A percentile compares a stretch with the other conserved stretches of the same genome.
Conservation (phyloP, 495 filamentous ascomycete species). For the Aspergillus bertholletiae region DNA sequence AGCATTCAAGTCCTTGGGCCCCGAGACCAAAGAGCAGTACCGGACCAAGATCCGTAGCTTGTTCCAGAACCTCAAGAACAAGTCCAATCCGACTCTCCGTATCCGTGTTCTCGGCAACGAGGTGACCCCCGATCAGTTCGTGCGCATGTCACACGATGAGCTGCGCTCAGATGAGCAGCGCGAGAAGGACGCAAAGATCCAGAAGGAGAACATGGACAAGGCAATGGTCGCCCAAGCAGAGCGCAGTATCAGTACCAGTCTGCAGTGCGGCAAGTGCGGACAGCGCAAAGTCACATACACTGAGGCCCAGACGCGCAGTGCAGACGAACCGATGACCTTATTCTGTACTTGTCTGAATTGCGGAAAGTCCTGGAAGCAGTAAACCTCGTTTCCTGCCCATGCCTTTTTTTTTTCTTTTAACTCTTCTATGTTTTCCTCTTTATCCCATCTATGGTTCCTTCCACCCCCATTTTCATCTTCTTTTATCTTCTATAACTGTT, state of each 20-base stretch:
- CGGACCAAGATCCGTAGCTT: conserved; percentile 83
- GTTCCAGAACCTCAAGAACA: conserved; percentile 90
- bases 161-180: conserved; percentile 71
- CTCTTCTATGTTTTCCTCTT: background rate
- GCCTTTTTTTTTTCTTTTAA: conserved; percentile 4
- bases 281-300: conserved; percentile 92
- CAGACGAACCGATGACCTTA: conserved; percentile 63
- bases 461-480: background rate
- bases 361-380: conserved; percentile 50
- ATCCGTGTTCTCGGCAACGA: conserved; percentile 69
- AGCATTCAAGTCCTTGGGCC: conserved; percentile 59
- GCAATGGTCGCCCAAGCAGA: conserved; percentile 87
- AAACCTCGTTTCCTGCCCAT: too few species aligned
- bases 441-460: background rate
- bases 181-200: conserved; percentile 61
- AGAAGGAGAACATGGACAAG: conserved; percentile 92
- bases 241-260: conserved; percentile 77
- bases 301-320: conserved; percentile 91
- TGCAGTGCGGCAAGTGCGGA: conserved; percentile 85
- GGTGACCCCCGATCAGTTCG: conserved; percentile 67
- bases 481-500: background rate
- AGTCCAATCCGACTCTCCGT: conserved; percentile 74
- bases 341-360: conserved; percentile 50
- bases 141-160: conserved; percentile 71
- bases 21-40: conserved; percentile 70